Evolutionary conservation across 1,284 basidiomycete genomes (phyloP).

Genomic region (Leccinum angustisporum): DNA sequence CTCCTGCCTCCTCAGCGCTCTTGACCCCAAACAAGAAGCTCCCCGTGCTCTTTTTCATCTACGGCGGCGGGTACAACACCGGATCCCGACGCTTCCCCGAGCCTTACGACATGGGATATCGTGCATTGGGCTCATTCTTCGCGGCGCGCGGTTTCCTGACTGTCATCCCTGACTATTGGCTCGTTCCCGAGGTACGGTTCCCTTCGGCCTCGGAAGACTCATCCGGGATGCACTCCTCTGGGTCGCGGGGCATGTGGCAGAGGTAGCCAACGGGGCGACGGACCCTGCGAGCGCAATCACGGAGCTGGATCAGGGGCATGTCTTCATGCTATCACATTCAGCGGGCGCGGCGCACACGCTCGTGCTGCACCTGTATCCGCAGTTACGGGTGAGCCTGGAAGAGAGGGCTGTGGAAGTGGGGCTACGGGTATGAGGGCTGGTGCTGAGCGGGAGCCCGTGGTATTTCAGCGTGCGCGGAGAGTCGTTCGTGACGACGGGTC

Average conservation of each 20-base stretch:
- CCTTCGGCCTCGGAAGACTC: slow-evolving; percentile 54
- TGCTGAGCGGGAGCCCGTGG: slow-evolving; percentile 48
- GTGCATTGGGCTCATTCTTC: slow-evolving; percentile 59
- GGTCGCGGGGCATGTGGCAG: slow-evolving; percentile 41
- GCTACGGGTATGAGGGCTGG: slow-evolving; percentile 42
- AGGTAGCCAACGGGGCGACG: slow-evolving; percentile 20
- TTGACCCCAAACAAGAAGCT: slow-evolving; percentile 34
- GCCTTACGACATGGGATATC: slow-evolving; percentile 50
- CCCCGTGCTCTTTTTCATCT: slow-evolving; percentile 59
- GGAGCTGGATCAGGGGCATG: slow-evolving; percentile 38
- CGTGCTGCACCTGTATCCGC: slow-evolving; percentile 44
- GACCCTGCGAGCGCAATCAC: slow-evolving; percentile 23
- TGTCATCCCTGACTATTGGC: slow-evolving; percentile 63
- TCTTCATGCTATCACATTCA: slow-evolving; percentile 58
- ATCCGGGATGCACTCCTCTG: slow-evolving; percentile 58
- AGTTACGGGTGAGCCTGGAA: slow-evolving; percentile 17
- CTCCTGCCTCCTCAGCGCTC: slow-evolving; percentile 30
- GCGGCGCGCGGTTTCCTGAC: slow-evolving; percentile 56
- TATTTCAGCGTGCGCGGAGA: slow-evolving; percentile 32
- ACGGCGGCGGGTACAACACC: slow-evolving; percentile 59
- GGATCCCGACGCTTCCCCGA: slow-evolving; percentile 48
- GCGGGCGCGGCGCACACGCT: slow-evolving; percentile 53
- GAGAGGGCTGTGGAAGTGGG: slow-evolving; percentile 32
- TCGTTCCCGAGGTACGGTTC: slow-evolving; percentile 52
- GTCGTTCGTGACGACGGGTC: slow-evolving; percentile 26